Conservation (phyloP, 768 basidiomycete genomes). For the Lyophyllum shimeji region DNA sequence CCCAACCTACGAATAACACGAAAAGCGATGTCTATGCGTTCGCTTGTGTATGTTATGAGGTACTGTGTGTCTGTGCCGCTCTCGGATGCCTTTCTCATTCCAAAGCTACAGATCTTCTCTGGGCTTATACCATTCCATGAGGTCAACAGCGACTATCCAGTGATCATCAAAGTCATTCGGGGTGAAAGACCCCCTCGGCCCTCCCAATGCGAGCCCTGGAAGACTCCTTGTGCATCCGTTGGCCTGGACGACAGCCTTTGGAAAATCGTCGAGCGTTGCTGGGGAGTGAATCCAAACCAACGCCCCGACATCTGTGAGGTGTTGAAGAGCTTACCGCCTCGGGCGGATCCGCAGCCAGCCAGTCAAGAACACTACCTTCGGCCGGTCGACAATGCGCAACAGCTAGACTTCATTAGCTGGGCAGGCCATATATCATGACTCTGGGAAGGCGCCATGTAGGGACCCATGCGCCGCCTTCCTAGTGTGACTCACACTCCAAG, state of each 20-base stretch:
- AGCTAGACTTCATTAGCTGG: conserved; percentile 5
- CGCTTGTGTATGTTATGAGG: conserved; percentile 33
- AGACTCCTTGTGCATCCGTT: conserved; percentile 2
- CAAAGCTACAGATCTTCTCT: conserved; percentile 24
- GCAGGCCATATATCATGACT: not conserved
- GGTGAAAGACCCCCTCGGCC: conserved; percentile 7
- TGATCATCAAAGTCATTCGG: conserved; percentile 18
- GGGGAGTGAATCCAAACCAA: conserved; percentile 23
- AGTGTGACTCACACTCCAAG: too few relatives aligned
- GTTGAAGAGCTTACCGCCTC: conserved; percentile 14
- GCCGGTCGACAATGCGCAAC: not conserved
- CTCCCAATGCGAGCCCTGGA: conserved; percentile 19
- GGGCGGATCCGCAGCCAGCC: not conserved
- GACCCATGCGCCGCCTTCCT: not conserved
- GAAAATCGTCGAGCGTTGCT: conserved; percentile 26
- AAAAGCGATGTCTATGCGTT: conserved; percentile 33
- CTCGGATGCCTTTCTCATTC: not conserved
- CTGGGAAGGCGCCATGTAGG: not conserved
- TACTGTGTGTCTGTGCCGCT: conserved; percentile 1
- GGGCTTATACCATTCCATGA: conserved; percentile 24
- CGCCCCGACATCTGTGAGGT: conserved; percentile 22
- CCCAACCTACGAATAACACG: conserved; percentile 13
- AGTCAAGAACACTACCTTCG: not conserved
- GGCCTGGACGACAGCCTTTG: conserved; percentile 31
- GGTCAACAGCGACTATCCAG: conserved; percentile 10